Conservation (phyloP, 2,329 filamentous ascomycete species). For the Trichoderma brevicompactum region DNA sequence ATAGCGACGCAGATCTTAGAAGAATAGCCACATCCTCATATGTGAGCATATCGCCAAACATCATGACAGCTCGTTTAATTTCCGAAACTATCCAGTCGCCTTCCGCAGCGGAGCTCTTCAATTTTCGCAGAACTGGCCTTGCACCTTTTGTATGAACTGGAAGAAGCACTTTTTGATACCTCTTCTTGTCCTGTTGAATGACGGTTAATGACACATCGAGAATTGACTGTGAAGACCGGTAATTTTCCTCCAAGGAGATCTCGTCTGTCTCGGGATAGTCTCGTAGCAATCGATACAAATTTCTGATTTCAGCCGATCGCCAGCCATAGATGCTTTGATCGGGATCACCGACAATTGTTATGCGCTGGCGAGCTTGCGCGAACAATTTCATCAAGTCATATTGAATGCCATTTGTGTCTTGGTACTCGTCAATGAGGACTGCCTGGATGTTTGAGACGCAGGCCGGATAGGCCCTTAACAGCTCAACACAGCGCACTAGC, state of each 20-base stretch:
- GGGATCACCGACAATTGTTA: slow-evolving; percentile 94
- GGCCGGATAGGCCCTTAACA: slow-evolving; percentile 72
- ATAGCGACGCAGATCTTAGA: slow-evolving; percentile 81
- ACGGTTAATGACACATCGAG: slow-evolving; percentile 78
- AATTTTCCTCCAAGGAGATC: slow-evolving; percentile 90
- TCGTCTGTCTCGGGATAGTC: slow-evolving; percentile 80
- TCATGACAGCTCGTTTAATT: slow-evolving; percentile 68
- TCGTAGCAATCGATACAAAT: slow-evolving; percentile 75
- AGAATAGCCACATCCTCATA: slow-evolving; percentile 83
- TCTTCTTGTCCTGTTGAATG: slow-evolving; percentile 84
- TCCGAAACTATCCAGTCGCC: slow-evolving; percentile 89
- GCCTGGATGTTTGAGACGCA: slow-evolving; percentile 90
- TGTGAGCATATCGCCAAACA: slow-evolving; percentile 75
- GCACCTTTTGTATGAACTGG: slow-evolving; percentile 82
- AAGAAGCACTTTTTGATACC: slow-evolving; percentile 78
- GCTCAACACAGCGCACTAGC: slow-evolving; percentile 78
- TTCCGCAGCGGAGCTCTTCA: slow-evolving; percentile 72
- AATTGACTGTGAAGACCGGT: slow-evolving; percentile 87
- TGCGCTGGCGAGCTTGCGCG: slow-evolving; percentile 71
- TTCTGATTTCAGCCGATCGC: slow-evolving; percentile 89
- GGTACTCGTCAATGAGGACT: slow-evolving; percentile 95
- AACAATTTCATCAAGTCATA: slow-evolving; percentile 93
- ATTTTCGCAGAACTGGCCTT: slow-evolving; percentile 75
- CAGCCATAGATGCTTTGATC: slow-evolving; percentile 99
- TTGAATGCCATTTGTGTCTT: slow-evolving; percentile 94